Conservation (phyloP, 2,329 filamentous ascomycete species). For the Exophiala mesophila region DNA sequence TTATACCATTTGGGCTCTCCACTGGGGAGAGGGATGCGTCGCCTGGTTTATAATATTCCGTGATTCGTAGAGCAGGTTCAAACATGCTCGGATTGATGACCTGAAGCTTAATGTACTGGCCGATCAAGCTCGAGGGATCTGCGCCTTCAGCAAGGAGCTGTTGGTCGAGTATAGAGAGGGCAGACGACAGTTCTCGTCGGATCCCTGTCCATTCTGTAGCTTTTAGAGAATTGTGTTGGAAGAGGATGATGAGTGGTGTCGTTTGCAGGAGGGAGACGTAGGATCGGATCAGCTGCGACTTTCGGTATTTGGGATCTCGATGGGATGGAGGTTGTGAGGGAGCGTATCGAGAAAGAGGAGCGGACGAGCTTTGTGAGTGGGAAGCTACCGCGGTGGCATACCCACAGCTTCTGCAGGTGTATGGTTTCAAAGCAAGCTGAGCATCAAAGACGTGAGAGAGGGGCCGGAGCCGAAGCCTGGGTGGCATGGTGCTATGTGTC, state of each 20-base stretch:
- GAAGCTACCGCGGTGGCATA: constrained; percentile 48
- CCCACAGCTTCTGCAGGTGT: constrained; percentile 32
- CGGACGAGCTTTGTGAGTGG: constrained; percentile 33
- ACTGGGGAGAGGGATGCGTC: constrained; percentile 30
- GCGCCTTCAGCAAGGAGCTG: constrained; percentile 53
- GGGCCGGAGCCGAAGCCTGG: constrained; percentile 44
- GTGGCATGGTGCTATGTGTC: no score
- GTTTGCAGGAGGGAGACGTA: constrained; percentile 86
- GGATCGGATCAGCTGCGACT: constrained; percentile 79
- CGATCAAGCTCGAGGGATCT: constrained; percentile 41
- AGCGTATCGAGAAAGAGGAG: constrained; percentile 48
- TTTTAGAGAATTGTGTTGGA: constrained; percentile 73
- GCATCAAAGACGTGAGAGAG: constrained; percentile 33
- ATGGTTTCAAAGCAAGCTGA: constrained; percentile 30
- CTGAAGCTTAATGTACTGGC: constrained; percentile 66
- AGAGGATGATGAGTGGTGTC: constrained; percentile 77
- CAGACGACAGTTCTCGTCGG: constrained; percentile 61
- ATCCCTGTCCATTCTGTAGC: constrained; percentile 71
- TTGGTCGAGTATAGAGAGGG: constrained; percentile 62
- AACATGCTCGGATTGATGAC: constrained; percentile 88
- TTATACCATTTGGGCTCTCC: constrained; percentile 24
- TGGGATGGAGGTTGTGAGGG: constrained; percentile 79
- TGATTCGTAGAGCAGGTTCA: constrained; percentile 73
- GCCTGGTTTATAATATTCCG: constrained; percentile 70
- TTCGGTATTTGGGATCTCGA: constrained; percentile 78